Evolutionary conservation across 768 basidiomycete species (phyloP).

Genomic region (Mycena galopus): DNA sequence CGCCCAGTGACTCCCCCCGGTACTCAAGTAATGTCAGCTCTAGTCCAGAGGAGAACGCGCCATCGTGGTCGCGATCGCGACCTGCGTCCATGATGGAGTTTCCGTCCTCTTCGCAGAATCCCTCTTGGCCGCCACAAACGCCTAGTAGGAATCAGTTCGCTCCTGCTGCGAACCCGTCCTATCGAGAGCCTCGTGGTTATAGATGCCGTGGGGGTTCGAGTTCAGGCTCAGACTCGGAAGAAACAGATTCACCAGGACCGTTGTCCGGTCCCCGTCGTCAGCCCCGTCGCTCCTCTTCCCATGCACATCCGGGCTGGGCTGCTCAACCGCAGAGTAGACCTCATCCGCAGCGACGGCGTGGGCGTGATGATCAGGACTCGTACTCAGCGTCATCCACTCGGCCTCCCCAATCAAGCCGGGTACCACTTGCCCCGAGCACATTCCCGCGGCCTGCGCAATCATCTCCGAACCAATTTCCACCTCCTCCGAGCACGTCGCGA

Average conservation of each 20-base stretch:
- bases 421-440: neutral
- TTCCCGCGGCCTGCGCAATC: too few relatives aligned
- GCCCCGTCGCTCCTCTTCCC: neutral
- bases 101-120: too few relatives aligned
- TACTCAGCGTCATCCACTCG: neutral
- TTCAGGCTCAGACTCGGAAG: neutral
- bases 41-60: slow-evolving; percentile 3
- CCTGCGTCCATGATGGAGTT: neutral
- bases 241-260: neutral
- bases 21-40: neutral
- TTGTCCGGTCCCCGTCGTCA: neutral
- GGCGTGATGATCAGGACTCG: neutral
- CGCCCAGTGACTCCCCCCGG: neutral
- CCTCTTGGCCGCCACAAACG: too few relatives aligned
- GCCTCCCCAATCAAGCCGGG: neutral
- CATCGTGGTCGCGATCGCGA: neutral
- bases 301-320: neutral
- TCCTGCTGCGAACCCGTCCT: too few relatives aligned
- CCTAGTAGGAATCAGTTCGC: too few relatives aligned
- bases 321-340: neutral
- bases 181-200: neutral
- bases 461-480: too few relatives aligned
- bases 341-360: neutral
- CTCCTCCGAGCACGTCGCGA: too few relatives aligned
- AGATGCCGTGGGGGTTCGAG: neutral